Base-by-base conservation (phyloP, 352 stramenopile genomes). In the Pythium volutum region DNA sequence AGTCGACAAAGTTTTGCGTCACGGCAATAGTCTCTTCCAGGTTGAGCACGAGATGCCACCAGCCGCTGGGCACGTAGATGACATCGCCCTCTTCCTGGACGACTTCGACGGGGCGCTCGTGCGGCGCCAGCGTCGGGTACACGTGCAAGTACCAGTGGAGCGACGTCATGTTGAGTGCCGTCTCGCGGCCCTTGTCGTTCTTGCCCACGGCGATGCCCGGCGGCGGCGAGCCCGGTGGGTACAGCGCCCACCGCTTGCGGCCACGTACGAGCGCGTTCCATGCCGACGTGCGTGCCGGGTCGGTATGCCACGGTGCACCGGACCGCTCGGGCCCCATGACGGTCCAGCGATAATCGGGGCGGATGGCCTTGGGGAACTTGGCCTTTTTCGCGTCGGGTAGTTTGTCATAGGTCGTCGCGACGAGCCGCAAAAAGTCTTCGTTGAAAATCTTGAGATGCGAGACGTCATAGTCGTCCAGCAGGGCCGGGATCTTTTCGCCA, bases 41-140 rank as follows among this genome's bases (percentile, higher is more conserved):
- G 69, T 99, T 99, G 47, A 99, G 74, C 20, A 99, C 96, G 49
- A 93, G 80, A 66, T 99, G 97, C 96, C 96, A 99, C 96, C 96
- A 99, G 18, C 96, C 95, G 62, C 93, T 97, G 7, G 97, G 96
- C 23, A 99, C 95, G 79, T 98, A 99, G 46, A 99, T 88, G 6
- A 97, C 93, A 64, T 99, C 97, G 12, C 97, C 96, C 14, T 95
- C 81, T 66, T 97, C 79, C 47, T 98, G 94, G 29, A 98, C 81
- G 3, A 95, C 72, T 59, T 95, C 84, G 12, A 87, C 73, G 22
- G 86, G 86, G 36, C 85, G 88, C 62, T 95, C 62, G 48, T 89
- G 77, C 8, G 81, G 74, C 33, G 63, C 51, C 27, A 95, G 75
- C 34, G 81, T 93, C 25, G 86, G 86, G 52, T 95, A 95, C 20